Conservation (phyloP, 768 basidiomycete species). For the Termitomyces sp. region DNA sequence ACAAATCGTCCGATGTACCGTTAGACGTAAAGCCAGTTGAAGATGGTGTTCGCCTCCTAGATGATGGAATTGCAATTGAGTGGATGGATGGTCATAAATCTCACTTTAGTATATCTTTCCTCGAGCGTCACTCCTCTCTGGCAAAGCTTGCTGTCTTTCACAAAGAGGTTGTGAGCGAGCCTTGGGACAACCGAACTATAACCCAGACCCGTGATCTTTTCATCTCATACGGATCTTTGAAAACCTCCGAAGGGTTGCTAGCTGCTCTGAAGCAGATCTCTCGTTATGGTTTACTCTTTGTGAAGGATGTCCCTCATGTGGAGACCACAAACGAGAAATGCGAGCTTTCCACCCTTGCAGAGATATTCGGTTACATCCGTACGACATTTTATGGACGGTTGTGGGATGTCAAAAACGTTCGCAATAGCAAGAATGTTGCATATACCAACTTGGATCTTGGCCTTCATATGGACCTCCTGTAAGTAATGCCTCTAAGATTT, state of each 20-base stretch:
- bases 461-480: constrained; percentile 91
- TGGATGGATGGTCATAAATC: constrained; percentile 64
- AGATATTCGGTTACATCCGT: constrained; percentile 69
- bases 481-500: constrained; percentile 22
- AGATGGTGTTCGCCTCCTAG: constrained; percentile 33
- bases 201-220: constrained; percentile 37
- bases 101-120: constrained; percentile 40
- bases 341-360: constrained; percentile 62
- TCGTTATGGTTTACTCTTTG: constrained; percentile 68
- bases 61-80: constrained; percentile 40
- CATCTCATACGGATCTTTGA: constrained; percentile 49
- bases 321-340: constrained; percentile 58
- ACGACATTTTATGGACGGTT: constrained; percentile 85
- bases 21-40: constrained; percentile 38
- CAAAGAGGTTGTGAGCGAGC: constrained; percentile 4
- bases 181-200: constrained; percentile 13
- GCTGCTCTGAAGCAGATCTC: constrained; percentile 63
- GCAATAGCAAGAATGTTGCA: constrained; percentile 83
- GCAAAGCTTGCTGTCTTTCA: constrained; percentile 15
- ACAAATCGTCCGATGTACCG: constrained; percentile 62
- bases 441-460: constrained; percentile 90
- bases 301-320: constrained; percentile 60
- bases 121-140: constrained; percentile 38
- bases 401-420: constrained; percentile 82
- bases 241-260: constrained; percentile 39